Evolutionary conservation across 768 basidiomycete species (phyloP), one percentile per base, ranked within the genome.

Genomic region (Serendipita sp.): DNA sequence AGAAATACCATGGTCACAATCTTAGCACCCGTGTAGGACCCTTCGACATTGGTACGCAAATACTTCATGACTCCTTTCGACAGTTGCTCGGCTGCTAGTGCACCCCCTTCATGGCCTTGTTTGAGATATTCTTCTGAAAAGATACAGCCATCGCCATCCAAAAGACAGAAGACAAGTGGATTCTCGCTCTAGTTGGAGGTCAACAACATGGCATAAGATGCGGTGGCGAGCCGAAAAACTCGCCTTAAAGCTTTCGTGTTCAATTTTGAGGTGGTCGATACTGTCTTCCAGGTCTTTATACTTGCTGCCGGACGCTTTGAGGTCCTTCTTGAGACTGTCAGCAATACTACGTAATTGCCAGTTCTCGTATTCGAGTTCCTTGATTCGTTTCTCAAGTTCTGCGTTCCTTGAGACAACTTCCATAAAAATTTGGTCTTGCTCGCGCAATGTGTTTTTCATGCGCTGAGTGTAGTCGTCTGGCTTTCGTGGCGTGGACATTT

Each of bases 91-190:
- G 83, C 85, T 48, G 83, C 85, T 45, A 73, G 69, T 66, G 79
- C 78, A 34, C 86, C 86, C 34, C 86, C 86, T 24, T 75, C 73
- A 66, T 79, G 78, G 13, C 85, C 86, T 67, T 78, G 78, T 13
- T 73, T 68, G 53, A 86, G 79, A 30, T 85, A 73, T 45, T 82
- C 77, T 15, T 73, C 70, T 5, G 77, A 74, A 69, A 87, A 87
- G 64, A 86, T 86, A 4, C 80, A 74, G 1, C 77, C 77, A 68
- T 87, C 86, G 38, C 86, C 86, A 66, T 88, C 86, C 65, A 88
- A 74, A 53, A 88, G 74, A 44, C 78, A 75, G 45, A 78, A 71
- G 58, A 76, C 72, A 35, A 77, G 76, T 58, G 71, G 71, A 45
- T 76, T 60, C 35, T 60, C 56, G 56, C 16, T 30, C 56, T 60